Conservation (phyloP, 73 alveolate genomes). For the Uronychia setigera region DNA sequence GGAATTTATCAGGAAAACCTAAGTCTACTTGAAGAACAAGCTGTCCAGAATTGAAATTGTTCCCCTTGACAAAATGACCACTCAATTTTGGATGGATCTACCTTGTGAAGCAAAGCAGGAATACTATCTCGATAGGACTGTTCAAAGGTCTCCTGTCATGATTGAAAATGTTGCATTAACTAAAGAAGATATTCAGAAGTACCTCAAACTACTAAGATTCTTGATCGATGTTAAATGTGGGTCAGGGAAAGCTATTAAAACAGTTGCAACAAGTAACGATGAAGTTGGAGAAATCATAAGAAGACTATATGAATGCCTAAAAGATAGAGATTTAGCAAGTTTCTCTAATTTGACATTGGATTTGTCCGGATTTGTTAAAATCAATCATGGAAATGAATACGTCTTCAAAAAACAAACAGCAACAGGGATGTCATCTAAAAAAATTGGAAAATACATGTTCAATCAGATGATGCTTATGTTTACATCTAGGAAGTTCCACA, state of each 20-base stretch:
- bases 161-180: not conserved
- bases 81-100: not conserved
- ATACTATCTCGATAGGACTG: not conserved
- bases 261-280: not conserved
- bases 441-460: not conserved
- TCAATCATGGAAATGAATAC: not conserved
- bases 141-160: not conserved
- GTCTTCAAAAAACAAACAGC: not conserved
- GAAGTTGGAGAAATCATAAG: not conserved
- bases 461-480: not conserved
- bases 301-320: not conserved
- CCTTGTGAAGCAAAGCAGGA: not conserved
- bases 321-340: not conserved
- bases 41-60: not conserved
- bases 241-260: not conserved
- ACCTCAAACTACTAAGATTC: not conserved
- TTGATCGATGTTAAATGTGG: not conserved
- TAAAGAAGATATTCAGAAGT: not conserved
- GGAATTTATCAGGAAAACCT: not conserved
- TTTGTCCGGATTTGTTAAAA: not conserved
- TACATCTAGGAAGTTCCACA: not conserved
- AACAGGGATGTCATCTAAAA: not conserved
- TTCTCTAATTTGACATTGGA: not conserved
- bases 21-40: not conserved
- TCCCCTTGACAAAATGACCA: not conserved